Base-by-base conservation (phyloP, 108 stramenopile genomes). In the Pseudonitzschia multistriata region DNA sequence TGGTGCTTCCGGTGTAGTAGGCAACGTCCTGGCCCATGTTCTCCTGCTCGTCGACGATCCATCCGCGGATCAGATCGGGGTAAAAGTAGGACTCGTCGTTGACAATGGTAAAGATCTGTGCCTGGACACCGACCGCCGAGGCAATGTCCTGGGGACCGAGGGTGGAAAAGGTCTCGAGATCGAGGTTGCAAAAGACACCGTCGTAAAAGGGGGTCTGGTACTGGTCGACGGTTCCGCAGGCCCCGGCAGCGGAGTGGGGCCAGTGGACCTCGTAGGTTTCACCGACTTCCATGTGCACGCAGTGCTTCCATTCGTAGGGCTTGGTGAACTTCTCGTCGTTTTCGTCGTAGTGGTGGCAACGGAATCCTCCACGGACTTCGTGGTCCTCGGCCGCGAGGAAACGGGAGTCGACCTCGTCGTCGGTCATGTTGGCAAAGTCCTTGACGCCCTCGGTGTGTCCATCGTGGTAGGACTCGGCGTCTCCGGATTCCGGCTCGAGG, bases 1-100 rank as follows among this genome's bases (percentile, higher is more conserved):
- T 88, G 45, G 87, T 85, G 14, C 85, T 86, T 64, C 88, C 88
- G 47, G 85, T 81, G 83, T 86, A 88, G 17, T 60, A 59, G 68
- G 73, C 69, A n/a, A 86, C 62, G 62, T 88, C 84, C 15, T 13
- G 2, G 13, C 42, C 42, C 73, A 72, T 77, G 8, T 8, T 7
- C 17, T 35, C 6, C 3, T 82, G 74, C 53, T 54, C 56, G n/a
- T 79, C 78, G 15, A 82, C 74, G 42, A 82, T 72, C 81, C 69
- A 76, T 37, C 81, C 81, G 14, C 33, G 36, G 28, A 82, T 55
- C 35, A 84, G 73, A 50, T 84, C 77, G 52, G 83, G 79, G 49
- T 68, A 81, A 60, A 57, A 78, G 64, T 80, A 81, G 28, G 33
- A 36, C 47, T 84, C 83, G 59, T 84, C 83, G 47, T 86, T 86